Evolutionary conservation across 768 basidiomycete species (phyloP).

Genomic region (Hydnum rufescens): DNA sequence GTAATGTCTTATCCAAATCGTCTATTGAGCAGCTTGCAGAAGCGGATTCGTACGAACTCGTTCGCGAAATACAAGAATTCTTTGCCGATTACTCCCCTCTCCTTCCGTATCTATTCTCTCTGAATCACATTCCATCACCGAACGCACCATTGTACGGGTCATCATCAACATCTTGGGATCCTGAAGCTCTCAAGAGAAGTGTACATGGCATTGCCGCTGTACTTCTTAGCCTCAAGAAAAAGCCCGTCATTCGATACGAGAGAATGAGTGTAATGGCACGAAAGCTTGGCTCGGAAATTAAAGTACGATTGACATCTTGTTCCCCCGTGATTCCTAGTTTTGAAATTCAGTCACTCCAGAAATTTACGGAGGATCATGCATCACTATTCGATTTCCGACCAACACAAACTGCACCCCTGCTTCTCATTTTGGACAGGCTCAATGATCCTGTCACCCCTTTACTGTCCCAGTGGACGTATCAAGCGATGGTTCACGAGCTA

Average conservation of each 20-base stretch:
- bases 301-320: conserved; percentile 26
- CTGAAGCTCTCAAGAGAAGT: conserved; percentile 50
- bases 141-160: conserved; percentile 51
- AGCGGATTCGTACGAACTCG: conserved; percentile 90
- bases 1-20: conserved; percentile 75
- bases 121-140: conserved; percentile 51
- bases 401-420: conserved; percentile 70
- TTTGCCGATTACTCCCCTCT: conserved; percentile 92
- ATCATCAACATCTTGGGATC: conserved; percentile 53
- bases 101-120: conserved; percentile 67
- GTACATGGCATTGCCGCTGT: conserved; percentile 70
- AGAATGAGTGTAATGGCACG: conserved; percentile 83
- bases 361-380: conserved; percentile 60
- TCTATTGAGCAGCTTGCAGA: conserved; percentile 85
- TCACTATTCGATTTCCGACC: conserved; percentile 81
- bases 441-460: conserved; percentile 96
- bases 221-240: conserved; percentile 87
- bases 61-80: conserved; percentile 97
- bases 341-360: conserved; percentile 24
- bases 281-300: conserved; percentile 70
- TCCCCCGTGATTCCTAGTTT: conserved; percentile 2
- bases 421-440: conserved; percentile 83
- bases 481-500: conserved; percentile 97
- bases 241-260: conserved; percentile 85
- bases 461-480: conserved; percentile 97